Evolutionary conservation across 192 early-diverging fungal species (phyloP).

Genomic region (Backusella liffmaniae): DNA sequence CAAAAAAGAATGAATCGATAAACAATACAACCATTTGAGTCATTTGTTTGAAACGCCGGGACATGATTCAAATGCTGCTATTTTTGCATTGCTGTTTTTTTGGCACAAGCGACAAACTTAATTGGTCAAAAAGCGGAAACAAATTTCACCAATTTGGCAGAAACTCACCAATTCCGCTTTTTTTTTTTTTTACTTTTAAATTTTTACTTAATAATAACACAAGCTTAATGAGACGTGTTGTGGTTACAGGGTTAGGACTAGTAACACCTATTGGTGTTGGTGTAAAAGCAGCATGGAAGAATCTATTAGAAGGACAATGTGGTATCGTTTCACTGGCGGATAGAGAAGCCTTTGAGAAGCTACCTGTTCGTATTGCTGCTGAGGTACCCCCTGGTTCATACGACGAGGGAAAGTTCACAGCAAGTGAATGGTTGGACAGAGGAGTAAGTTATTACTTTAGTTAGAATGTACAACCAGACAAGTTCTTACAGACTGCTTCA

Average conservation of each 20-base stretch:
- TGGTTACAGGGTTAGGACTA: constrained; percentile 92
- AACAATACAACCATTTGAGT: background rate
- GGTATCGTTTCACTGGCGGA: constrained; percentile 73
- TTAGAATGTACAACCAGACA: background rate
- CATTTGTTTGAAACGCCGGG: background rate
- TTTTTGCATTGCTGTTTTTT: no score
- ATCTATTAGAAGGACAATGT: constrained; percentile 66
- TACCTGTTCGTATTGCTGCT: constrained; percentile 79
- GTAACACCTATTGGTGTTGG: constrained; percentile 89
- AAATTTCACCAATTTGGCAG: background rate
- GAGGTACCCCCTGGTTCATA: constrained; percentile 56
- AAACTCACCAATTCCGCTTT: no score
- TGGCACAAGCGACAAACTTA: no score
- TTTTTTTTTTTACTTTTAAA: background rate
- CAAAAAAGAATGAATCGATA: background rate
- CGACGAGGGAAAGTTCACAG: constrained; percentile 63
- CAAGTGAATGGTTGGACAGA: constrained; percentile 69
- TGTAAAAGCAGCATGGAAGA: constrained; percentile 66
- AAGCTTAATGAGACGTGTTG: constrained; percentile 58
- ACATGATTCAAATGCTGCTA: background rate
- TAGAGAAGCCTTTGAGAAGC: constrained; percentile 50
- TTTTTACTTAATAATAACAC: background rate
- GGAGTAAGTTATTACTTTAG: constrained; percentile 49
- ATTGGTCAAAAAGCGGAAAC: no score
- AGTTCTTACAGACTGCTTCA: constrained; percentile 20